Evolutionary conservation across 2,329 filamentous ascomycete species (phyloP), one percentile per base, ranked within the genome.

Genomic region (Fusarium liriodendri): DNA sequence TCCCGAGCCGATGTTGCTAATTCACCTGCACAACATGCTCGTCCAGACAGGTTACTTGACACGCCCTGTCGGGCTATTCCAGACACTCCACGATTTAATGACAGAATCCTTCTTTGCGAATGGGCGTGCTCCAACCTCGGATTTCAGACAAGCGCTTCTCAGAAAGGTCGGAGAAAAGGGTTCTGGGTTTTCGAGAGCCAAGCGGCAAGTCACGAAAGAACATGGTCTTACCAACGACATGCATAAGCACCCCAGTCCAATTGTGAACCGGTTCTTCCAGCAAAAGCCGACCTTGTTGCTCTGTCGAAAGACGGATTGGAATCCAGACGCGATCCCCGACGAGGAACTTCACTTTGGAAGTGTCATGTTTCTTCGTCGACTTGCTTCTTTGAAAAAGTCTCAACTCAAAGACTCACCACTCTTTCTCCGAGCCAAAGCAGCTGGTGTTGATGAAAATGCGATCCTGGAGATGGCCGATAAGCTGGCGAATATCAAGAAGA

Each of bases 1-100:
- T 1, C 80, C 79, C 0, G 85, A 87, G 50, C 78, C 83, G 2
- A 75, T 83, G 0, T 69, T 83, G 25, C 52, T 85, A 5, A 65
- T 87, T 1, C 86, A 88, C 68, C 76, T 88, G 7, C 83, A 88
- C 78, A 86, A 87, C 74, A 85, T 87, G 82, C 81, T 88, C 3
- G 80, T 85, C 0, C 73, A 84, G 54, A 84, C 80, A 54, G 82
- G 82, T 0, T 83, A 84, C 42, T 79, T 88, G n/a, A 67, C 60
- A 3, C 29, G 79, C 32, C 76, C 78, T 2, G 62, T 85, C 2
- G 79, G 76, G 1, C 42, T 87, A 5, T 85, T 79, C 54, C 69
- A 42, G 2, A 72, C 59, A 5, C 62, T 85, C 1, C 42, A 80
- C 42, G 55, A 54, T 1, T 6, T 78, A 3, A 74, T 80, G 18